phyloP scores from a whole-genome alignment of 106 monocot genomes.

The Acanthochlamys bracteata region DNA sequence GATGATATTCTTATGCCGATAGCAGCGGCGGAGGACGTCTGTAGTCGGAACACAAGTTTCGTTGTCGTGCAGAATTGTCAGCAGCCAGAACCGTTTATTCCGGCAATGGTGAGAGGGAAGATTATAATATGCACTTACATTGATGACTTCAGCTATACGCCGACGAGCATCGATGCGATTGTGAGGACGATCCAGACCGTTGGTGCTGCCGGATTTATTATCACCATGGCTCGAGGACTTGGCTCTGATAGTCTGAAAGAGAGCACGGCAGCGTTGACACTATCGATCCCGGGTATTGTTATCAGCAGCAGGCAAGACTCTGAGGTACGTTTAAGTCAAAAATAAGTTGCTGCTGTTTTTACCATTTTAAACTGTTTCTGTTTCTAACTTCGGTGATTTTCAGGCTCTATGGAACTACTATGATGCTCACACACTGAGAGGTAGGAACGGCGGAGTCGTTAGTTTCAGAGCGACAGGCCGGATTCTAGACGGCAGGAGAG shows the following conservation, averaged over 20 bases:
- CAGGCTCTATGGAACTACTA: constrained; percentile 61
- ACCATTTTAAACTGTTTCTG: not conserved
- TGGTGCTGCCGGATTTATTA: constrained; percentile 62
- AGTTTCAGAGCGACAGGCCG: constrained; percentile 38
- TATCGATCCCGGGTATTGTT: constrained; percentile 43
- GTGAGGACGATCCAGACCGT: constrained; percentile 22
- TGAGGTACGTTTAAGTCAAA: constrained; percentile 11
- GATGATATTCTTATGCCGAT: constrained; percentile 25
- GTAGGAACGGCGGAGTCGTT: constrained; percentile 18
- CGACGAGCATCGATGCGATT: constrained; percentile 19
- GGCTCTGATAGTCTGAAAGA: constrained; percentile 16
- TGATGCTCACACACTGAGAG: constrained; percentile 30
- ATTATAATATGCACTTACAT: constrained; percentile 56
- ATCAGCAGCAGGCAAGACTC: constrained; percentile 20
- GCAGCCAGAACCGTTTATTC: constrained; percentile 30
- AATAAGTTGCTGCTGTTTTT: not conserved
- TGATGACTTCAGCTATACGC: constrained; percentile 14
- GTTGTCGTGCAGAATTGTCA: constrained; percentile 24
- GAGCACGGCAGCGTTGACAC: constrained; percentile 10
- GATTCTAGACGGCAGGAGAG: constrained; percentile 48
- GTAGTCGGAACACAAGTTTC: constrained; percentile 19
- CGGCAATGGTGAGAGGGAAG: constrained; percentile 37
- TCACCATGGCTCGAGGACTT: constrained; percentile 24
- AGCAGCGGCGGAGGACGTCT: constrained; percentile 48
- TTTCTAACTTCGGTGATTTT: not conserved